phyloP scores from a whole-genome alignment of 2,329 filamentous ascomycete genomes.

The Atkinsonella texensis region DNA sequence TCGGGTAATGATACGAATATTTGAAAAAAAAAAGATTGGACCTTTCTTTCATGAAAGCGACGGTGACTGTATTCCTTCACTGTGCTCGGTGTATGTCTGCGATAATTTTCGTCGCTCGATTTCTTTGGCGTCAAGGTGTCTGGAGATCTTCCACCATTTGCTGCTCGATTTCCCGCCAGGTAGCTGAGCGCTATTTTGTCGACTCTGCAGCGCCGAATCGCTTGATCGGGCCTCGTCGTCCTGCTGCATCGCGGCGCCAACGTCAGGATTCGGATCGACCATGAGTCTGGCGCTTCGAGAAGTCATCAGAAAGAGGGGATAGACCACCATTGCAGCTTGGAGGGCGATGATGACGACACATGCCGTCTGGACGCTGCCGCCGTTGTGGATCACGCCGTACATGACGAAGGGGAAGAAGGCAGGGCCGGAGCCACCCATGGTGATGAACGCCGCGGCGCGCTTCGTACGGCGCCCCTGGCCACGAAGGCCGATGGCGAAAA shows the following conservation, averaged over 20 bases:
- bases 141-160: conserved; percentile 15
- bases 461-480: conserved; percentile 74
- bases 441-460: conserved; percentile 63
- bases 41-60: neutral
- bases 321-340: conserved; percentile 32
- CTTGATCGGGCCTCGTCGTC: conserved; percentile 11
- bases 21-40: neutral
- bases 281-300: conserved; percentile 34
- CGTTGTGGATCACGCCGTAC: conserved; percentile 50
- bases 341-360: conserved; percentile 51
- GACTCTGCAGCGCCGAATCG: conserved; percentile 9
- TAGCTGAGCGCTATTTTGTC: conserved; percentile 7
- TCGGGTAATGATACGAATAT: neutral
- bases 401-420: conserved; percentile 65
- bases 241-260: conserved; percentile 10
- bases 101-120: conserved; percentile 17
- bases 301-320: conserved; percentile 36
- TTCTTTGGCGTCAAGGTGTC: conserved; percentile 15
- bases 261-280: conserved; percentile 22
- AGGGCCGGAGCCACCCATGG: conserved; percentile 62
- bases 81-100: conserved; percentile 18
- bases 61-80: conserved; percentile 13
- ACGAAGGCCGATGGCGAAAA: conserved; percentile 67
- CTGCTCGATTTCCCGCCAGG: conserved; percentile 10
- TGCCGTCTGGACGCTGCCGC: conserved; percentile 49